A percentile compares a stretch with the other conserved stretches of the same genome.
Evolutionary conservation across 1,139 yeast species (phyloP).

Genomic region (Yamadazyma taylorii): DNA sequence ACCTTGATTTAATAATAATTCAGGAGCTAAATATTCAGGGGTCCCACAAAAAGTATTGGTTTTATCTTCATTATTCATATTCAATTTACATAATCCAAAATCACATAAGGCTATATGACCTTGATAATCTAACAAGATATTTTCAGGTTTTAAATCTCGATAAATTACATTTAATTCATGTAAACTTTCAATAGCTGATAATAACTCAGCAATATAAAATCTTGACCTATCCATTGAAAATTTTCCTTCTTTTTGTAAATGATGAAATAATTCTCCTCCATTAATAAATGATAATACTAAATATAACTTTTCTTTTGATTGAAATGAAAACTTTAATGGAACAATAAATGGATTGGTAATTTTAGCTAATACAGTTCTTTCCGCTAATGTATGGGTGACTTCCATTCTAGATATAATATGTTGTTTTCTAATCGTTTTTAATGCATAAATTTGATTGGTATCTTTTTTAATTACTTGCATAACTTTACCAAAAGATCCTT

Average conservation of each 20-base stretch:
- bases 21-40: constrained; percentile 96
- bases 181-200: constrained; percentile 87
- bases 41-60: constrained; percentile 97
- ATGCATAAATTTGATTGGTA: constrained; percentile 89
- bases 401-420: constrained; percentile 93
- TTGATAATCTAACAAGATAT: constrained; percentile 87
- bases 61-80: constrained; percentile 85
- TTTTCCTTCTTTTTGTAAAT: constrained; percentile 86
- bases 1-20: constrained; percentile 84
- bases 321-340: constrained; percentile 95
- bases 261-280: constrained; percentile 97
- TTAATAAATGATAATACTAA: constrained; percentile 89
- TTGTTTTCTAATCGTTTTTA: constrained; percentile 89
- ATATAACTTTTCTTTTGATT: constrained; percentile 90
- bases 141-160: constrained; percentile 94
- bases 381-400: constrained; percentile 94
- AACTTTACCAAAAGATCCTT: constrained; percentile 97
- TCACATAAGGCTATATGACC: constrained; percentile 98
- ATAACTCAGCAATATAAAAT: constrained; percentile 89
- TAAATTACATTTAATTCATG: constrained; percentile 91
- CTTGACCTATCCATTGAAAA: constrained; percentile 88
- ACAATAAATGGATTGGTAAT: constrained; percentile 96
- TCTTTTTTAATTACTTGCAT: constrained; percentile 97
- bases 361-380: constrained; percentile 89
- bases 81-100: constrained; percentile 91